Conservation (phyloP, 2,329 filamentous ascomycete genomes). For the Beauveria varroae region DNA sequence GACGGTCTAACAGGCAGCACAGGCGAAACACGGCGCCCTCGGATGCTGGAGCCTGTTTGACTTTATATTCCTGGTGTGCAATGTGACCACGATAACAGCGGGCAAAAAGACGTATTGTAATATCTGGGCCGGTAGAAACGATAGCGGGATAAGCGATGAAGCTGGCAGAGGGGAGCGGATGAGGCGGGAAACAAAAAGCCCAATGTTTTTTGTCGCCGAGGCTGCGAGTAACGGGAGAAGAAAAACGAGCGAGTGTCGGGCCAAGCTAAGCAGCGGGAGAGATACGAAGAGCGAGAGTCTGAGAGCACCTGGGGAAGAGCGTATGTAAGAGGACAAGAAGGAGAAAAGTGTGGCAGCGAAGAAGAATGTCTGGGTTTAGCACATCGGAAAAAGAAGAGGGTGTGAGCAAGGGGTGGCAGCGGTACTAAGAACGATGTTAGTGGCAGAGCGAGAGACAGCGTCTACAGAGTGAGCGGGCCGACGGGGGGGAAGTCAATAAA, state of each 20-base stretch:
- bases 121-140: not conserved
- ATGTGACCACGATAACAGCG: not conserved
- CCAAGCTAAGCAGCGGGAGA: constrained; percentile 6
- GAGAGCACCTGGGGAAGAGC: not conserved
- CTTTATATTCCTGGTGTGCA: not conserved
- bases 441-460: not conserved
- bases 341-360: constrained; percentile 9
- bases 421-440: constrained; percentile 7
- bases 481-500: not conserved
- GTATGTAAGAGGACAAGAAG: constrained; percentile 8
- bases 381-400: not conserved
- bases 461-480: not conserved
- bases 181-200: not conserved
- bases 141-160: not conserved
- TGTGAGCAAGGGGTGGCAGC: not conserved
- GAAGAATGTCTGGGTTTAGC: constrained; percentile 8
- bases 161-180: not conserved
- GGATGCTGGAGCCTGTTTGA: not conserved
- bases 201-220: not conserved
- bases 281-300: not conserved
- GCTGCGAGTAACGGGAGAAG: not conserved
- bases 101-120: not conserved
- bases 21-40: not conserved
- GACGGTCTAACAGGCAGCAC: not conserved
- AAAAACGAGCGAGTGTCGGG: constrained; percentile 4